These are phyloP conservation scores for Solanum ossicruentum DNA, from an alignment of 257 asterid species.

Conservation along the genomic window DNA sequence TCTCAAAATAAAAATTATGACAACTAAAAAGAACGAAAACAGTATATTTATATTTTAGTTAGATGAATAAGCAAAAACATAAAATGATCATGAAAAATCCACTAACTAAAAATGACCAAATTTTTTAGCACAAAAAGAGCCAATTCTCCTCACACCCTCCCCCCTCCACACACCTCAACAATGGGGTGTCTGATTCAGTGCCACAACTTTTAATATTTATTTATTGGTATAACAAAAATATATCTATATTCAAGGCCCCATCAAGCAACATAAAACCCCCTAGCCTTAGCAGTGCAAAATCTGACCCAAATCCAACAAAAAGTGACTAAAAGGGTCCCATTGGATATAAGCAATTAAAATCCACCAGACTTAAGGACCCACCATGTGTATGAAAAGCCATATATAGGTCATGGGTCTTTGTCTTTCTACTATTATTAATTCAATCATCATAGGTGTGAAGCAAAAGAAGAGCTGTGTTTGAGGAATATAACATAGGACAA, in stretches of 20 bases:
- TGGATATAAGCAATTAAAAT: neutral
- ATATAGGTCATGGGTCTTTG: neutral
- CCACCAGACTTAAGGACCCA: conserved; percentile 12
- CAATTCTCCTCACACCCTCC: neutral
- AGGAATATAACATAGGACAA: conserved; percentile 1
- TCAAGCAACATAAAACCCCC: neutral
- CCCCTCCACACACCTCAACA: neutral
- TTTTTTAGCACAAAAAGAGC: neutral
- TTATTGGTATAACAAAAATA: neutral
- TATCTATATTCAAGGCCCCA: neutral
- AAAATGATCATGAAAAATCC: neutral
- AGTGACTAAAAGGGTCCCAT: neutral
- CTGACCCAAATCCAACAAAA: conserved; percentile 4
- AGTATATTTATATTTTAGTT: no score
- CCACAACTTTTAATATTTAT: conserved; percentile 7
- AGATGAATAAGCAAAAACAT: no score
- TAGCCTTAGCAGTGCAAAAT: neutral
- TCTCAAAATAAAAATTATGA: no score
- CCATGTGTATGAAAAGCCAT: conserved; percentile 8
- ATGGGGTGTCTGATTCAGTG: conserved; percentile 5
- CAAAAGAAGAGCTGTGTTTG: neutral
- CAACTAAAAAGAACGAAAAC: no score
- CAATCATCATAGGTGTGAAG: neutral
- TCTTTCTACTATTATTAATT: neutral
- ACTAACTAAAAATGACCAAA: neutral